Evolutionary conservation across 306 rosid genomes (phyloP), one percentile per base, ranked within the genome.

Genomic region (Glycine tomentella): DNA sequence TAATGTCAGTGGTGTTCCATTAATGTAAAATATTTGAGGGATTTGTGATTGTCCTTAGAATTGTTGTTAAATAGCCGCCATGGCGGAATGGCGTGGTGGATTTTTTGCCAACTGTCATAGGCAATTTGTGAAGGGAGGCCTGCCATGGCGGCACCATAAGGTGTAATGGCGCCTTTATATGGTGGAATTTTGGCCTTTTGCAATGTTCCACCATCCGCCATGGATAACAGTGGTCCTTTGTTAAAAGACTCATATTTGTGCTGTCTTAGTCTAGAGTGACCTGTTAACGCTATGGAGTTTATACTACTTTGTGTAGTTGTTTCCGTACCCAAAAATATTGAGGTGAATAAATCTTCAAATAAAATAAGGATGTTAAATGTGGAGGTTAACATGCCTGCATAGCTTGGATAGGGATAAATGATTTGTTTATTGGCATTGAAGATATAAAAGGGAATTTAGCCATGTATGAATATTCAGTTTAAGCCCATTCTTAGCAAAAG

Each of bases 251-350:
- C 55, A 65, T 49, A 20, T 13, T 65, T 51, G 52, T 77, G 53
- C 13, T 52, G n/a, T 65, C 51, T 31, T 36, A 14, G 7, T 72
- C 56, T 61, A 13, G 45, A 50, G 51, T 53, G 20, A 7, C 17
- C 7, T 61, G 38, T 17, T 62, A 25, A n/a, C 3, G 61, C 31
- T 69, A n/a, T 56, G 5, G 58, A n/a, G 57, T 2, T 11, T 2
- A 61, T 72, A 62, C 14, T 65, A 77, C 25, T 51, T 49, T 11
- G 31, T 38, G 55, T 46, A 16, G 16, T 49, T 72, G 78, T 80
- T 80, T 71, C 13, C 8, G 36, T 59, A 10, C 11, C 64, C 50
- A 14, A 52, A 42, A 49, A 11, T 25, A 14, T 67, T 3, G 12
- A 45, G 61, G 61, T 36, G 31, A 45, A 69, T 56, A 17, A 52